These are phyloP conservation scores for Rhododendron vialii DNA, from an alignment of 148 eudicot genomes.

Conservation along the genomic window DNA sequence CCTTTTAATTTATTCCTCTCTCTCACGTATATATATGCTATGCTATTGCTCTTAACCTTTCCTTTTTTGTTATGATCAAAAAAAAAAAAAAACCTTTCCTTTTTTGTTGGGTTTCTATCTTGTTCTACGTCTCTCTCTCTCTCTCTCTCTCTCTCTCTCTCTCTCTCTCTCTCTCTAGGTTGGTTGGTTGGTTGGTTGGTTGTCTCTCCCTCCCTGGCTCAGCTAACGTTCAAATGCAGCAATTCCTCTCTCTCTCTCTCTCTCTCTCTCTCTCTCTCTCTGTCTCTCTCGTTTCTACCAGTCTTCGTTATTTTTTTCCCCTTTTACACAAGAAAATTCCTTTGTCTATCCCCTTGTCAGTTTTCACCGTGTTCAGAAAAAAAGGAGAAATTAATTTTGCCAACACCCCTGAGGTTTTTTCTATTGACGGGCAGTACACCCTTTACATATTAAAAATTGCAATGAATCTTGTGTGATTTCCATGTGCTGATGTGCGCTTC, in stretches of 20 bases:
- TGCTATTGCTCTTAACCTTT: not conserved
- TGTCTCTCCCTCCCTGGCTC: not conserved
- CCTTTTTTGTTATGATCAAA: not conserved
- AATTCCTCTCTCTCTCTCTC: not conserved
- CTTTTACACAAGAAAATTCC: not conserved
- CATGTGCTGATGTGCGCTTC: too few relatives aligned
- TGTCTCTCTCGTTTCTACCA: not conserved
- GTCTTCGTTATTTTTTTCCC: not conserved
- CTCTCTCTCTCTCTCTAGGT: not conserved
- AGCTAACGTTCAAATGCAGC: not conserved
- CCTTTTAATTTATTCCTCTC: not conserved
- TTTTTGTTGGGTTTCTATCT: not conserved
- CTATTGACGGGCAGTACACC: not conserved
- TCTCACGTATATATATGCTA: not conserved
- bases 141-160: not conserved
- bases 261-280: not conserved
- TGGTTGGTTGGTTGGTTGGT: not conserved
- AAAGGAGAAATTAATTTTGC: not conserved
- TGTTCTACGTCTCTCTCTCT: not conserved
- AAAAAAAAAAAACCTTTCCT: not conserved
- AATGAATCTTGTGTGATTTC: too few relatives aligned
- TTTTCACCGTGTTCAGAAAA: not conserved
- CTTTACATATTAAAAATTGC: too few relatives aligned
- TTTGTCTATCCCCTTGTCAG: not conserved
- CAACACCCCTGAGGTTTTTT: not conserved